Percentiles rank a stretch among this genome's conserved stretches.
These are phyloP conservation scores for Monilinia fructigena DNA, from an alignment of 2,329 filamentous ascomycete genomes.

Conservation along the genomic window DNA sequence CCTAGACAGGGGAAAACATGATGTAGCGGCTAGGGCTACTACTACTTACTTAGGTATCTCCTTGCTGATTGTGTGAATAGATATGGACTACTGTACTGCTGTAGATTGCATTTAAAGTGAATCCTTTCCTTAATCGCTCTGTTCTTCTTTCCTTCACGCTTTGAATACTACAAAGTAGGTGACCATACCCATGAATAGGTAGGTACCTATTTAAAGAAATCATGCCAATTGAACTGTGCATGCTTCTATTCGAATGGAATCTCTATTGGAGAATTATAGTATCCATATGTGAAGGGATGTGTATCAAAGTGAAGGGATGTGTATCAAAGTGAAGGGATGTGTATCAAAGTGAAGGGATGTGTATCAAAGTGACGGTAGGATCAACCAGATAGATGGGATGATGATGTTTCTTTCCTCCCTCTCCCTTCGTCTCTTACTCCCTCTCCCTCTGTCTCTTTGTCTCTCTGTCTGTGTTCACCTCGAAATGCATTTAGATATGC, in stretches of 20 bases:
- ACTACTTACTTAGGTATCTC: not conserved
- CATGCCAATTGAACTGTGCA: not conserved
- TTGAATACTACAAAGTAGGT: no score
- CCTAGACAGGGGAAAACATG: not conserved
- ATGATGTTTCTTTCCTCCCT: not conserved
- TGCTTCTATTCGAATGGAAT: not conserved
- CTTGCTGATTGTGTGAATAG: no score
- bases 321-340: not conserved
- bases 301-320: not conserved
- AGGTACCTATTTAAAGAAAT: not conserved
- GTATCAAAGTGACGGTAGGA: not conserved
- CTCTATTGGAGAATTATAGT: not conserved
- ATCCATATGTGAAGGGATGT: not conserved
- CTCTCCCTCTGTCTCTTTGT: not conserved
- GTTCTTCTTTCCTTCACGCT: not conserved
- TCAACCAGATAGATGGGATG: not conserved
- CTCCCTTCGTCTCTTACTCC: not conserved
- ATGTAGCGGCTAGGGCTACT: slow-evolving; percentile 4
- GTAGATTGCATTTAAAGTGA: not conserved
- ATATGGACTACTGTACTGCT: no score
- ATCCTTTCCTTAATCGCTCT: slow-evolving; percentile 12
- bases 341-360: no score
- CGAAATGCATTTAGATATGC: slow-evolving; percentile 1
- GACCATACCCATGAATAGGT: not conserved
- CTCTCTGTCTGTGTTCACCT: not conserved